These are phyloP conservation scores for Plasmopara halstedii DNA, from an alignment of 352 stramenopile genomes.

Conservation along the genomic window DNA sequence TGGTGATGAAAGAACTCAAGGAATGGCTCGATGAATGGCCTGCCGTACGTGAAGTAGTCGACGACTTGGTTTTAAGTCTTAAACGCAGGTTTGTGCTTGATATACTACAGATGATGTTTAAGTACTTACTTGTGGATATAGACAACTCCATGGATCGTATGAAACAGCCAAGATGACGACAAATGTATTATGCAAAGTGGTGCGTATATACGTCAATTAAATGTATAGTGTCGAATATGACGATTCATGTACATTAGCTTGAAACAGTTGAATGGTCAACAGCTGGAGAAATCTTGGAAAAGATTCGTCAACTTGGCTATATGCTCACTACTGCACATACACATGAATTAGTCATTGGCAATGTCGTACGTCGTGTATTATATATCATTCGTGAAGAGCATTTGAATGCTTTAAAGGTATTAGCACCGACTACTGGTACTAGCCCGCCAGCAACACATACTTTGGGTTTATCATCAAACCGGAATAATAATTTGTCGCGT, in stretches of 20 bases:
- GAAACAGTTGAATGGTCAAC: slow-evolving; percentile 76
- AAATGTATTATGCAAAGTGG: slow-evolving; percentile 62
- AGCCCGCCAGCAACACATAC: slow-evolving; percentile 6
- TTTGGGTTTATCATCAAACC: slow-evolving; percentile 22
- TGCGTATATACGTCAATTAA: slow-evolving; percentile 17
- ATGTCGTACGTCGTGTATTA: slow-evolving; percentile 84
- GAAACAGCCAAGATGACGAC: slow-evolving; percentile 77
- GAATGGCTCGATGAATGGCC: slow-evolving; percentile 76
- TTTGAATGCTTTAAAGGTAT: slow-evolving; percentile 59
- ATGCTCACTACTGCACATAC: slow-evolving; percentile 80
- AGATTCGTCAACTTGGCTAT: slow-evolving; percentile 68
- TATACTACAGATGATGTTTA: neutral
- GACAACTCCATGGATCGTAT: slow-evolving; percentile 69
- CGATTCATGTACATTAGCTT: slow-evolving; percentile 24
- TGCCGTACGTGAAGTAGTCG: slow-evolving; percentile 51
- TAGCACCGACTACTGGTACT: slow-evolving; percentile 12
- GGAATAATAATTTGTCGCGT: slow-evolving; percentile 54
- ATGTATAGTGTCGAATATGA: slow-evolving; percentile 4
- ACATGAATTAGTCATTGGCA: slow-evolving; percentile 81
- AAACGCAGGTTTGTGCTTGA: slow-evolving; percentile 49
- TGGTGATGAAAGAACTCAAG: slow-evolving; percentile 32
- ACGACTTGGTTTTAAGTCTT: slow-evolving; percentile 70
- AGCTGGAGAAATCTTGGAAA: slow-evolving; percentile 76
- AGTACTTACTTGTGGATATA: slow-evolving; percentile 1
- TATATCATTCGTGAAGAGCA: slow-evolving; percentile 87